phyloP scores from a whole-genome alignment of 441 rosid species.

The Capsella rubella region DNA sequence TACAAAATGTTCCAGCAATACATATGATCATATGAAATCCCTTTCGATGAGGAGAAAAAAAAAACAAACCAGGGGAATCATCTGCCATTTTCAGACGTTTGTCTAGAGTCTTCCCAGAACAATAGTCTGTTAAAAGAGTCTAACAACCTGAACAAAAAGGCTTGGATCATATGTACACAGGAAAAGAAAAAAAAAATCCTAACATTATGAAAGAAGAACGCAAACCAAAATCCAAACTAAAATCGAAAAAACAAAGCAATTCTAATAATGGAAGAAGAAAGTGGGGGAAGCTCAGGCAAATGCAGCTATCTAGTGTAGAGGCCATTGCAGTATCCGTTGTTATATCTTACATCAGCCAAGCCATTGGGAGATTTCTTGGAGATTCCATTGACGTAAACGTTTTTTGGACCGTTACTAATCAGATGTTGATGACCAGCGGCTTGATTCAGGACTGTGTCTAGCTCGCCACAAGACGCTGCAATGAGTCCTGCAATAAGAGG shows the following conservation, averaged over 20 bases:
- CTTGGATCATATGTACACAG: constrained; percentile 38
- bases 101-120: constrained; percentile 35
- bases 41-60: constrained; percentile 29
- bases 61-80: constrained; percentile 27
- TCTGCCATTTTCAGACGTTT: constrained; percentile 27
- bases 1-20: constrained; percentile 27
- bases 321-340: constrained; percentile 59
- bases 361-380: constrained; percentile 59
- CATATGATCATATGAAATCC: constrained; percentile 40
- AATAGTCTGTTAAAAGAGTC: constrained; percentile 27
- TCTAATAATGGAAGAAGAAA: constrained; percentile 18
- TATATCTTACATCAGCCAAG: constrained; percentile 55
- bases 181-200: constrained; percentile 2
- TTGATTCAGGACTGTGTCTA: constrained; percentile 56
- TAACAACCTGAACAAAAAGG: constrained; percentile 33
- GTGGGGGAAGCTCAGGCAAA: not conserved
- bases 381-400: constrained; percentile 57
- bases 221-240: constrained; percentile 29
- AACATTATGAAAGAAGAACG: not conserved
- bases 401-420: constrained; percentile 46
- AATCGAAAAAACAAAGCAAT: constrained; percentile 7
- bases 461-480: constrained; percentile 79
- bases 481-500: constrained; percentile 64
- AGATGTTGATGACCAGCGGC: constrained; percentile 37
- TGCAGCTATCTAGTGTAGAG: constrained; percentile 56